Evolutionary conservation across 1,139 yeast genomes (phyloP).

Genomic region (Candida dubliniensis): DNA sequence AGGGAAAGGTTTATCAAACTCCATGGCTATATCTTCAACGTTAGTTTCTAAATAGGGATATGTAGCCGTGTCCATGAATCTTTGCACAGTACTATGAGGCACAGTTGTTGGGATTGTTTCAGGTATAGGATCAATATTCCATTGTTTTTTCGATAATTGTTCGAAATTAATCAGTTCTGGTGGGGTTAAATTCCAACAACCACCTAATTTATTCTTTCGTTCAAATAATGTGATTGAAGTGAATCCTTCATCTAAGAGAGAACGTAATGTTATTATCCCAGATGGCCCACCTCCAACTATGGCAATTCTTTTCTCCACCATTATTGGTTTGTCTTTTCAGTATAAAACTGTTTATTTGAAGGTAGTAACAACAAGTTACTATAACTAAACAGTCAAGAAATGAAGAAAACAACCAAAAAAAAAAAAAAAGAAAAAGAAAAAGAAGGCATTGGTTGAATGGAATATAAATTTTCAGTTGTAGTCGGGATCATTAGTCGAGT

Average conservation of each 20-base stretch:
- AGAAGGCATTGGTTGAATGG: too few relatives aligned
- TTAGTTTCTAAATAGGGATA: conserved; percentile 60
- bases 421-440: too few relatives aligned
- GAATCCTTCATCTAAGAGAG: conserved; percentile 45
- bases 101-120: conserved; percentile 22
- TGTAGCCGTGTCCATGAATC: conserved; percentile 36
- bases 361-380: too few relatives aligned
- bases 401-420: too few relatives aligned
- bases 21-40: conserved; percentile 60
- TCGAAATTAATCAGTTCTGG: conserved; percentile 22
- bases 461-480: too few relatives aligned
- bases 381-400: too few relatives aligned
- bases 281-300: conserved; percentile 71
- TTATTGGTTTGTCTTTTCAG: too few relatives aligned
- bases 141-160: conserved; percentile 13
- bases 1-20: conserved; percentile 48
- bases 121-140: conserved; percentile 20
- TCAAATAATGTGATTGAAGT: conserved; percentile 50
- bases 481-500: too few relatives aligned
- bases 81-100: conserved; percentile 29
- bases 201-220: conserved; percentile 42
- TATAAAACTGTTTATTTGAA: too few relatives aligned
- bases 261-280: conserved; percentile 59
- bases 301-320: conserved; percentile 28
- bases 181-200: conserved; percentile 41